phyloP scores from a whole-genome alignment of 2,329 filamentous ascomycete genomes.

The Cladosporium phlei region DNA sequence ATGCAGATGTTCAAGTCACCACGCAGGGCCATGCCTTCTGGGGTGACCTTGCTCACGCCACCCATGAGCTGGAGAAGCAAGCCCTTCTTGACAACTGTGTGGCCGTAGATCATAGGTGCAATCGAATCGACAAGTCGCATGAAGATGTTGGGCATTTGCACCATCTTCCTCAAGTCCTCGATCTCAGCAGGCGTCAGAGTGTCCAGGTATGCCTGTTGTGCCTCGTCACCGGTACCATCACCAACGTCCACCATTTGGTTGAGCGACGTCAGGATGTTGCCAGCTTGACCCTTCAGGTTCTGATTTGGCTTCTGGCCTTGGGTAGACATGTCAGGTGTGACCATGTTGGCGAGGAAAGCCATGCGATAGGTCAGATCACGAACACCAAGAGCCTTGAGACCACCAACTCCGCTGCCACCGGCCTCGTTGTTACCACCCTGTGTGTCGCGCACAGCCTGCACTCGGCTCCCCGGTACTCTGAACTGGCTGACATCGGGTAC shows the following conservation, averaged over 20 bases:
- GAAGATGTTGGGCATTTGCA: slow-evolving; percentile 94
- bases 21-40: slow-evolving; percentile 91
- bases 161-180: slow-evolving; percentile 84
- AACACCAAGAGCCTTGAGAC: slow-evolving; percentile 87
- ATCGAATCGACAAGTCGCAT: slow-evolving; percentile 86
- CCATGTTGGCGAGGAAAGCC: slow-evolving; percentile 96
- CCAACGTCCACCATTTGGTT: slow-evolving; percentile 68
- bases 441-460: slow-evolving; percentile 80
- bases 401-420: slow-evolving; percentile 78
- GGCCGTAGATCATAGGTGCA: slow-evolving; percentile 94
- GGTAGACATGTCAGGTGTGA: slow-evolving; percentile 79
- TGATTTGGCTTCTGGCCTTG: slow-evolving; percentile 66
- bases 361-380: slow-evolving; percentile 91
- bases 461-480: slow-evolving; percentile 76
- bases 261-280: slow-evolving; percentile 79
- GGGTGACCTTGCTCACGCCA: slow-evolving; percentile 86
- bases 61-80: slow-evolving; percentile 89
- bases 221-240: slow-evolving; percentile 70
- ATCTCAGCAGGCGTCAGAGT: slow-evolving; percentile 85
- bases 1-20: slow-evolving; percentile 99
- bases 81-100: slow-evolving; percentile 96
- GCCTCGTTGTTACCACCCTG: slow-evolving; percentile 61
- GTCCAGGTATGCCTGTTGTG: slow-evolving; percentile 79
- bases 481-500: slow-evolving; percentile 96
- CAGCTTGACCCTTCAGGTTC: slow-evolving; percentile 65